Percentiles rank a stretch among this genome's conserved stretches.
phyloP scores from a whole-genome alignment of 768 basidiomycete species.

The Lyophyllum semitale region DNA sequence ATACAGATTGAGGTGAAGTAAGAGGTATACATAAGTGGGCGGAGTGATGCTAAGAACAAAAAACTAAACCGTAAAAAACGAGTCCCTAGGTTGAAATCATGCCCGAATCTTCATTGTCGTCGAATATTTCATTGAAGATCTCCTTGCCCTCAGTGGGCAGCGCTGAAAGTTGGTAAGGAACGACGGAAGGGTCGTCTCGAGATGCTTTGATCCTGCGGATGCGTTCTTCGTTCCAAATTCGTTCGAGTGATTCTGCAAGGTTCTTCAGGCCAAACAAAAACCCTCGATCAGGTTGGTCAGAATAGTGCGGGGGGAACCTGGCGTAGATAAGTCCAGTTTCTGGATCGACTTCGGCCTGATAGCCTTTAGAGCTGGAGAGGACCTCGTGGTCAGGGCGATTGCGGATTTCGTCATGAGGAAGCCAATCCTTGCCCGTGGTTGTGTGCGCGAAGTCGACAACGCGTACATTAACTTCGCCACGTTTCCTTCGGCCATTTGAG shows the following conservation, averaged over 20 bases:
- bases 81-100: constrained; percentile 67
- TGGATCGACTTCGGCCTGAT: constrained; percentile 80
- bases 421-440: constrained; percentile 92
- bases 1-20: constrained; percentile 13
- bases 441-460: constrained; percentile 99
- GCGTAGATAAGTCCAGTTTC: constrained; percentile 85
- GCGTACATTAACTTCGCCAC: constrained; percentile 93
- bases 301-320: constrained; percentile 91
- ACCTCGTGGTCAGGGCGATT: constrained; percentile 46
- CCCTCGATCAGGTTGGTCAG: constrained; percentile 88
- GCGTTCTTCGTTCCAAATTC: constrained; percentile 87
- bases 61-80: constrained; percentile 2
- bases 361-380: constrained; percentile 67
- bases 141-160: constrained; percentile 75
- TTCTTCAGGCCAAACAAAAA: constrained; percentile 91
- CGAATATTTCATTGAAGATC: constrained; percentile 77
- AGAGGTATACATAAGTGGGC: constrained; percentile 16
- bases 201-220: constrained; percentile 64
- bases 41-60: constrained; percentile 8
- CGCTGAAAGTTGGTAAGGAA: constrained; percentile 57
- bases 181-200: constrained; percentile 54
- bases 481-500: constrained; percentile 64
- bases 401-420: constrained; percentile 56
- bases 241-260: constrained; percentile 72
- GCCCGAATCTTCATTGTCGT: constrained; percentile 65